Evolutionary conservation across 371 early-diverging fungal species (phyloP), one percentile per base, ranked within the genome.

Genomic region (Rhizopus sp.): DNA sequence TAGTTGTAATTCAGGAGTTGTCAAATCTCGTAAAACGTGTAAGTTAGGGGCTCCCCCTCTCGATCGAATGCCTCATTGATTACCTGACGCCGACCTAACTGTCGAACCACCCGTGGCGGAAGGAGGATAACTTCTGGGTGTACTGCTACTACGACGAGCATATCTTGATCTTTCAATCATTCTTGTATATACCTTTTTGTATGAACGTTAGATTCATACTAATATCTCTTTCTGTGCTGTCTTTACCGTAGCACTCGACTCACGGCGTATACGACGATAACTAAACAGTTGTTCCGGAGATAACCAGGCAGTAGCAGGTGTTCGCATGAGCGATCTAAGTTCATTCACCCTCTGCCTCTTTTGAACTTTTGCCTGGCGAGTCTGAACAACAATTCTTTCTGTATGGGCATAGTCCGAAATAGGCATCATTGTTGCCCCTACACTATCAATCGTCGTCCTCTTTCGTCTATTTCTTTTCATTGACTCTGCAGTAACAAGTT

Each of bases 1-100:
- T 32, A 17, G 38, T 6, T 55, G 51, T 33, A 55, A 35, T 29
- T 62, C 61, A 53, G 60, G 60, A 30, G 60, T 60, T 33, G 34
- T 15, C 1, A 57, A 10, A 50, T 57, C 57, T 57, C 46, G 5
- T 30, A 35, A 48, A 13, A 37, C 17, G 3, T 33, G 6, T 17
- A 46, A 23, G 23, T 23, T 23, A 23, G 23, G 23, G 23, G 23
- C 23, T 23, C n/a, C 2, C 23, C 23, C 23, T 23, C 23, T 2
- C 23, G 23, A 23, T 23, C 29, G 30, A 29, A 31, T 7, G 29
- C n/a, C 5, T 13, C 2, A 6, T 32, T 35, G 4, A 3, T 37
- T 53, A 62, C 62, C 62, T 29, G 62, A 62, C 15, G 55, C 31
- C 1, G 56, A 55, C 0, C 55, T 33, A 9, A 60, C 33, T 0